Percentiles rank a stretch among this genome's conserved stretches.
phyloP scores from a whole-genome alignment of 2,329 filamentous ascomycete genomes.

The Colletotrichum zoysiae region DNA sequence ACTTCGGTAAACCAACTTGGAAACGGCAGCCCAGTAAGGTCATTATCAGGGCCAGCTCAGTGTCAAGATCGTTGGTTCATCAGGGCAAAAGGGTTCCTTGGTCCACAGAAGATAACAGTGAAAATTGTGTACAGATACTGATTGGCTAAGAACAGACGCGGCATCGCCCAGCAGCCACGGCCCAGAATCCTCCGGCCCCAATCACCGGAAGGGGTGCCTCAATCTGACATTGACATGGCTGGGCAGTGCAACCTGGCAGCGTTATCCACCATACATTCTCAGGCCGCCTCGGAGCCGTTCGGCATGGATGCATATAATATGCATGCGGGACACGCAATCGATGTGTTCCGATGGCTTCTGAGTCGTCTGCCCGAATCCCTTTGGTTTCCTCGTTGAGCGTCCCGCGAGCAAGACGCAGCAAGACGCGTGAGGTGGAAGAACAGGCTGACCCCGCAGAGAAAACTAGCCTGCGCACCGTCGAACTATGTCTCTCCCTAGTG shows the following conservation, averaged over 20 bases:
- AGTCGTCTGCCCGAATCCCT: background rate
- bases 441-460: background rate
- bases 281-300: background rate
- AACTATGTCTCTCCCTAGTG: background rate
- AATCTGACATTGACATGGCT: background rate
- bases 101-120: background rate
- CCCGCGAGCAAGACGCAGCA: background rate
- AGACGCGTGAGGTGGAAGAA: background rate
- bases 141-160: background rate
- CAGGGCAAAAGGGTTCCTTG: too few relatives aligned
- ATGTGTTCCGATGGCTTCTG: background rate
- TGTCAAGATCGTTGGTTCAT: background rate
- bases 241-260: slow-evolving; percentile 7
- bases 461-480: background rate
- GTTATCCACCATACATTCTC: slow-evolving; percentile 5
- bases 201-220: background rate
- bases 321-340: background rate
- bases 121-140: background rate
- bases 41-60: background rate
- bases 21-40: background rate
- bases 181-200: background rate
- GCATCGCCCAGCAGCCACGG: background rate
- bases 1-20: too few relatives aligned
- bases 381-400: background rate
- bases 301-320: background rate